phyloP scores from a whole-genome alignment of 306 rosid species.

The Dryas alaskensis region DNA sequence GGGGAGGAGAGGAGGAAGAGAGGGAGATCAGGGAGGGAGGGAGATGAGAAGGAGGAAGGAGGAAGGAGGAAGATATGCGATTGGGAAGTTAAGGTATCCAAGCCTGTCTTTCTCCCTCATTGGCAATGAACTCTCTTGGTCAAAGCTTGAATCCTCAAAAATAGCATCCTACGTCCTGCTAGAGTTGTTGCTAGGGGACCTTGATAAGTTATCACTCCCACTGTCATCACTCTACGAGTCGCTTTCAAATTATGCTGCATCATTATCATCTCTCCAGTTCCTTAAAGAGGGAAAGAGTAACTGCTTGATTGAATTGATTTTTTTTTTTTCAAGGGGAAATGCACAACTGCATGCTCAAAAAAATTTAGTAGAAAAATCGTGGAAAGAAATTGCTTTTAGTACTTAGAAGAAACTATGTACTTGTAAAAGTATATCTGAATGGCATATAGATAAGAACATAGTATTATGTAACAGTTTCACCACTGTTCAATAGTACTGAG shows the following conservation, averaged over 20 bases:
- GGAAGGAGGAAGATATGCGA: no score
- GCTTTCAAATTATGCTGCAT: slow-evolving; percentile 51
- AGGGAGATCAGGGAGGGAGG: no score
- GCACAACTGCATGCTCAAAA: no score
- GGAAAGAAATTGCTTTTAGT: background rate
- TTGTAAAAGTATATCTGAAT: slow-evolving; percentile 61
- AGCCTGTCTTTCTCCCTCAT: slow-evolving; percentile 40
- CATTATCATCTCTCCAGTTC: slow-evolving; percentile 40
- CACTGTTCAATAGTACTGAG: slow-evolving; percentile 40
- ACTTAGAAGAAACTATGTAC: slow-evolving; percentile 49
- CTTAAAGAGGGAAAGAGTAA: slow-evolving; percentile 16
- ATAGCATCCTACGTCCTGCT: slow-evolving; percentile 65
- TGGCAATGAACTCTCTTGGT: slow-evolving; percentile 53
- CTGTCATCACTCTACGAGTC: slow-evolving; percentile 80
- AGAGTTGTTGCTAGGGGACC: slow-evolving; percentile 59
- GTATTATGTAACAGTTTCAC: slow-evolving; percentile 48
- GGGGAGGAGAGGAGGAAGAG: no score
- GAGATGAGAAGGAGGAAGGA: no score
- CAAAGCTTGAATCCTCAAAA: slow-evolving; percentile 63
- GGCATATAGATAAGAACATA: slow-evolving; percentile 66
- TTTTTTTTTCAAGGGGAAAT: no score
- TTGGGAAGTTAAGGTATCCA: slow-evolving; percentile 61
- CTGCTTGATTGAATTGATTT: no score
- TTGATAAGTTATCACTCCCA: slow-evolving; percentile 59
- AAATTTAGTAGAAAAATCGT: background rate